Evolutionary conservation across 2,329 filamentous ascomycete species (phyloP).

Genomic region (Aspergillus jensenii): DNA sequence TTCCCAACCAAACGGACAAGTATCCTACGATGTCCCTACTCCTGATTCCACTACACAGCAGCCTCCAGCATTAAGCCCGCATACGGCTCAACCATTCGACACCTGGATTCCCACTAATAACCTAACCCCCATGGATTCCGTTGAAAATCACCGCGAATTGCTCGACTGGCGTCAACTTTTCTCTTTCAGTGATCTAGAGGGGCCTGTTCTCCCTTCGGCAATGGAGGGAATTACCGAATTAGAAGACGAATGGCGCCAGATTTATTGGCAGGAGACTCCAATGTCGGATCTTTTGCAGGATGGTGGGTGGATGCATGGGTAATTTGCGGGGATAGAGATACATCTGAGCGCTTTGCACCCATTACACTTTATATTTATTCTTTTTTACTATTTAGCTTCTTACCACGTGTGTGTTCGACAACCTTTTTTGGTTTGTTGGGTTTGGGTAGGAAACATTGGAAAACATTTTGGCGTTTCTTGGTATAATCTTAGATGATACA

Average conservation of each 20-base stretch:
- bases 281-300: conserved; percentile 44
- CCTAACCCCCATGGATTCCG: conserved; percentile 29
- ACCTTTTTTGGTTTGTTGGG: too few relatives aligned
- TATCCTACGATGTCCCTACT: conserved; percentile 29
- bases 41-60: conserved; percentile 30
- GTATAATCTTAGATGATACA: too few relatives aligned
- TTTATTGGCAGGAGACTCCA: conserved; percentile 45
- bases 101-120: conserved; percentile 33
- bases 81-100: conserved; percentile 24
- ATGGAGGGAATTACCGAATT: conserved; percentile 41
- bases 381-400: too few relatives aligned
- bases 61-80: conserved; percentile 17
- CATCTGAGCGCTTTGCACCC: neutral
- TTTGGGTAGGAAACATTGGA: too few relatives aligned
- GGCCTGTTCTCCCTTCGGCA: conserved; percentile 36
- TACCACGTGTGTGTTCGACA: too few relatives aligned
- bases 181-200: conserved; percentile 39
- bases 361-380: neutral
- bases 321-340: neutral
- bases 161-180: conserved; percentile 45
- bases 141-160: conserved; percentile 36
- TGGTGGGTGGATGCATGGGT: conserved; percentile 38
- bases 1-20: conserved; percentile 21
- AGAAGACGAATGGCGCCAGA: conserved; percentile 47
- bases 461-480: too few relatives aligned